Evolutionary conservation across 1,284 basidiomycete genomes (phyloP), one percentile per base, ranked within the genome.

Genomic region (Melampsora americana): DNA sequence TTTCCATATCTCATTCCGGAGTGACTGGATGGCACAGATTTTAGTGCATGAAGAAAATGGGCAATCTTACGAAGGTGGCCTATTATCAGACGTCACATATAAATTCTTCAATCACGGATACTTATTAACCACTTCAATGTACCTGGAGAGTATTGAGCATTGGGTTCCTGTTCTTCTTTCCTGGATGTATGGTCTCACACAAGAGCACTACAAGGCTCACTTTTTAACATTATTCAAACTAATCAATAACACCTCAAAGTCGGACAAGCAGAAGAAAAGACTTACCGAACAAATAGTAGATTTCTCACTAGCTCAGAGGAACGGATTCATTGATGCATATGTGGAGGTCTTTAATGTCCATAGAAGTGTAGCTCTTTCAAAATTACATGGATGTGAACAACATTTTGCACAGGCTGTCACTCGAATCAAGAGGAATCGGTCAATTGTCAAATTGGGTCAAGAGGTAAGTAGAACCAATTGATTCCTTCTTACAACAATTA

Each of bases 101-200:
- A n/a, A n/a, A n/a, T n/a, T n/a, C n/a, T n/a, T n/a, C n/a, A n/a
- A n/a, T n/a, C n/a, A n/a, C n/a, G n/a, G n/a, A n/a, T n/a, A n/a
- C n/a, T n/a, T n/a, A n/a, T n/a, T n/a, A 2, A 50, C 48, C 1
- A 68, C 23, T 26, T 67, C 26, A 11, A 67, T 67, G 66, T 67
- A 30, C 28, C 53, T 44, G 11, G 26, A n/a, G 26, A 23, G 14
- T 1, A 1, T 56, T 23, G 26, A 9, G 18, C 0, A 44, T 30
- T 68, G 66, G 66, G 32, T 68, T 14, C 66, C 66, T 2, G 28
- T 68, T 1, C 46, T 53, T 53, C 66, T 68, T 7, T 23, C 66
- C 2, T 68, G 46, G 46, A 68, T 68, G 18, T 16, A 23, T 1
- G 46, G 46, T 7, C 48, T 68, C 0, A 35, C 1, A 1, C 20